Base-by-base conservation (phyloP, 75 land plant species). In the Isoetes taiwanensis region DNA sequence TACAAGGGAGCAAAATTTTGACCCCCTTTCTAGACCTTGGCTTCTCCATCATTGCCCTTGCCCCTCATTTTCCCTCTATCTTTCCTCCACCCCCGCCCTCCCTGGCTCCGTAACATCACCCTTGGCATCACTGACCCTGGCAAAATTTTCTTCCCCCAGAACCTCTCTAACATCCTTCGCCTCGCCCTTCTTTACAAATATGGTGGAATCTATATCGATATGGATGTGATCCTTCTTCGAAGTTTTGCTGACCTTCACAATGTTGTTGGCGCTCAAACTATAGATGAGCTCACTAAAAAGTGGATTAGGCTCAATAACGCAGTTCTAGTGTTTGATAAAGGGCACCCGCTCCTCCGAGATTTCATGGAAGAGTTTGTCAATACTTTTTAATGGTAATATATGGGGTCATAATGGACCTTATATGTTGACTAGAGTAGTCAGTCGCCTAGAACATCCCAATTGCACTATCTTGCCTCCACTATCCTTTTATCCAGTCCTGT, bases 371-470 rank as follows among this genome's bases (percentile, higher is more conserved):
- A 83, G 60, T 87, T 83, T 59, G 69, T 77, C 0, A 32, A 16
- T 5, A 78, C 69, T 33, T 87, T n/a, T 87, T 54, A 64, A 86
- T 50, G 95, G 95, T 12, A 84, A 67, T 38, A 81, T 64, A 30
- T 87, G 94, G 94, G 94, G 94, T 0, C 78, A 84, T 62, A 87
- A 88, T 52, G 95, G 90, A 6, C 96, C 96, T 0, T 79, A 81
- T 33, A 58, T 90, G 25, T 83, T 84, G 5, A 79, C 86, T 0
- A 70, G 96, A 20, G 94, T 87, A 8, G 73, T 74, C 0, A 17
- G 19, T 0, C 64, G 17, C n/a, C 23, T 17, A 58, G 52, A 19
- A 2, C 25, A 54, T 67, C 21, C 34, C 62, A 64, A 27, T 63
- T 78, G n/a, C 50, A 58, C 60, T 0, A 53, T 79, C 0, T 29